Evolutionary conservation across 371 early-diverging fungal genomes (phyloP).

Genomic region (Apophysomyces sp.): DNA sequence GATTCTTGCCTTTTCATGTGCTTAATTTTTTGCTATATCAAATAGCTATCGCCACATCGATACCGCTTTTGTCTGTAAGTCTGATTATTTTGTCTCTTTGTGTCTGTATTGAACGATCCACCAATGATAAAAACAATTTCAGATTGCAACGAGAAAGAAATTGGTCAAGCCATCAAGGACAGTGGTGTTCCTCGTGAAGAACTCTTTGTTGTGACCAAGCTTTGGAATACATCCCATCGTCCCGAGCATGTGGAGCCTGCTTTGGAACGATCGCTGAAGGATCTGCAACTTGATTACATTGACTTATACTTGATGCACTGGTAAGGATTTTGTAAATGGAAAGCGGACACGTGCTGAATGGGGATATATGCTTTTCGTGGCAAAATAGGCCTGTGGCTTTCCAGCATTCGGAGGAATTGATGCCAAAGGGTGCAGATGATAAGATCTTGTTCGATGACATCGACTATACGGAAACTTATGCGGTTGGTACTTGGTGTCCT

Average conservation of each 20-base stretch:
- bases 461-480: constrained; percentile 47
- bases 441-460: constrained; percentile 20
- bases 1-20: no score
- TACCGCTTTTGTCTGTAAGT: constrained; percentile 53
- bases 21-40: no score
- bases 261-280: constrained; percentile 47
- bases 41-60: constrained; percentile 46
- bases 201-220: constrained; percentile 79
- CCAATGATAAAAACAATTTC: neutral
- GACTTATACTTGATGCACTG: constrained; percentile 68
- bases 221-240: constrained; percentile 60
- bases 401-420: constrained; percentile 10
- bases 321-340: constrained; percentile 25
- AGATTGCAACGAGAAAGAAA: constrained; percentile 69
- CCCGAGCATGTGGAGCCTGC: constrained; percentile 47
- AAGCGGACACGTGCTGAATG: neutral
- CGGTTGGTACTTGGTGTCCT: constrained; percentile 19
- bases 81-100: neutral
- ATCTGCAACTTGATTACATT: constrained; percentile 64
- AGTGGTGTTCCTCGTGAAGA: constrained; percentile 62
- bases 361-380: neutral
- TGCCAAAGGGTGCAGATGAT: constrained; percentile 32
- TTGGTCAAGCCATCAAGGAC: constrained; percentile 73
- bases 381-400: constrained; percentile 36
- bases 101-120: neutral